Conservation (phyloP, 1,139 yeast genomes). For the Geotrichum europaeum region DNA sequence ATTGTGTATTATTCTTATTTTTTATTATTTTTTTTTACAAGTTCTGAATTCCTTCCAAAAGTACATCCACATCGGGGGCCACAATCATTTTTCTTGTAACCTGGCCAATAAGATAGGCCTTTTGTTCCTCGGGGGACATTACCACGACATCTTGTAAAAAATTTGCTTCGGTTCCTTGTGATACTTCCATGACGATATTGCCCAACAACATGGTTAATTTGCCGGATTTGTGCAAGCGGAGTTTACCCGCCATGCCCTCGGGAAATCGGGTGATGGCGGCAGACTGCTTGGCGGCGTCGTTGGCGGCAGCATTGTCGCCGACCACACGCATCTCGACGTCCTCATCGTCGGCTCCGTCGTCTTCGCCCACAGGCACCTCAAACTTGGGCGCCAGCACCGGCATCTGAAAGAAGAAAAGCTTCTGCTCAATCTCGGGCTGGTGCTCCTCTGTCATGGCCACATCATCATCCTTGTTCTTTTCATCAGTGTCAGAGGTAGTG, state of each 20-base stretch:
- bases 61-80: conserved; percentile 39
- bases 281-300: conserved; percentile 8
- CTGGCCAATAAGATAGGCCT: conserved; percentile 56
- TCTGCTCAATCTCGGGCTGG: conserved; percentile 33
- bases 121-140: conserved; percentile 41
- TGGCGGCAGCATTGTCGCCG: conserved; percentile 18
- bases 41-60: conserved; percentile 3
- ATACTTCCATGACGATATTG: conserved; percentile 58
- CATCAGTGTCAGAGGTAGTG: not conserved
- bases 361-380: conserved; percentile 20
- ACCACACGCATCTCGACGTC: conserved; percentile 13
- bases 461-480: conserved; percentile 30
- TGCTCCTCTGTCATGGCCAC: not conserved
- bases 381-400: conserved; percentile 64
- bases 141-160: conserved; percentile 72
- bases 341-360: conserved; percentile 1
- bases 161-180: conserved; percentile 66
- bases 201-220: conserved; percentile 70
- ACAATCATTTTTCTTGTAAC: conserved; percentile 53
- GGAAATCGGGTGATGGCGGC: conserved; percentile 19
- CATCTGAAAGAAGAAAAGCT: conserved; percentile 58
- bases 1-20: too few relatives aligned
- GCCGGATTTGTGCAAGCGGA: conserved; percentile 78
- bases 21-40: not conserved
- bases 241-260: conserved; percentile 61